Percentiles rank a stretch among this genome's conserved stretches.
Conservation (phyloP, 2,329 filamentous ascomycete species). For the Trichoderma oligosporum region DNA sequence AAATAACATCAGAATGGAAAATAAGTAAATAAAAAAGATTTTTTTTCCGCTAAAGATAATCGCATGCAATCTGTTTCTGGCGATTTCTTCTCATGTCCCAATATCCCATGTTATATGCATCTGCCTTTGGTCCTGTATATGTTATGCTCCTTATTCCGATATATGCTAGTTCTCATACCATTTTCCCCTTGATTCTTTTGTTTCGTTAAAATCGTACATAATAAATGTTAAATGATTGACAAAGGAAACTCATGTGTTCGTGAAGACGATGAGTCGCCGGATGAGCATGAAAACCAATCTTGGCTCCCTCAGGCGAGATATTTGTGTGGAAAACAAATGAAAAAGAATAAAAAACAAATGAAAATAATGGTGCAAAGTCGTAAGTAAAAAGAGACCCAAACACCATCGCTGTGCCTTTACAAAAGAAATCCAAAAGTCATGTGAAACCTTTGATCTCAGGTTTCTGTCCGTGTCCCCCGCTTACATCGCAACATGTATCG, state of each 20-base stretch:
- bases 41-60: background rate
- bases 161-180: background rate
- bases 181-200: background rate
- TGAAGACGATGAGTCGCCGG: slow-evolving; percentile 14
- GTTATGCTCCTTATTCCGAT: background rate
- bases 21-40: background rate
- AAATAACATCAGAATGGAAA: background rate
- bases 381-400: slow-evolving; percentile 3
- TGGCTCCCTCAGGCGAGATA: background rate
- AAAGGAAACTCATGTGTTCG: slow-evolving; percentile 14
- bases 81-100: background rate
- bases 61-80: slow-evolving; percentile 11
- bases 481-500: background rate
- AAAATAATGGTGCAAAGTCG: slow-evolving; percentile 6
- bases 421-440: background rate
- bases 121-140: background rate
- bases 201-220: background rate
- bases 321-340: background rate
- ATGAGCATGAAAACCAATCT: background rate
- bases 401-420: slow-evolving; percentile 13
- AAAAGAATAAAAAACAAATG: slow-evolving; percentile 1
- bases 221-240: background rate
- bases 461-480: background rate
- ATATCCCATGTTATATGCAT: background rate
- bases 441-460: background rate